Conservation (phyloP, 2,329 filamentous ascomycete species). For the Scedosporium aurantiacum region DNA sequence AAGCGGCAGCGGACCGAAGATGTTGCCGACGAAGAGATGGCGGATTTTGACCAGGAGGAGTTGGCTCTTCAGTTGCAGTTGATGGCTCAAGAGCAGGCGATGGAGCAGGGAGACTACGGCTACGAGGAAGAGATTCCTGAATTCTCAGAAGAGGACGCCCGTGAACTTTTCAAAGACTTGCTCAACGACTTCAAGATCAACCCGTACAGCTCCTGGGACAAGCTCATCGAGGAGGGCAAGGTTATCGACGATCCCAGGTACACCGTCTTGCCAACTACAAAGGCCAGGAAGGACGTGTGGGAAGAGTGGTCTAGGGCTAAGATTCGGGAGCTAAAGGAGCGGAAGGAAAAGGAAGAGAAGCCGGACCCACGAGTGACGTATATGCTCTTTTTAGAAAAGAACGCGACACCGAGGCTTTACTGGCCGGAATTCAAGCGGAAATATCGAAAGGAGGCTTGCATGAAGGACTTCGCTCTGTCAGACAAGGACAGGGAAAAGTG, state of each 20-base stretch:
- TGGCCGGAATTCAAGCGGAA: slow-evolving; percentile 96
- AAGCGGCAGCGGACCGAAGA: slow-evolving; percentile 50
- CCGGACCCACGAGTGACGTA: slow-evolving; percentile 76
- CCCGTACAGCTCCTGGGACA: slow-evolving; percentile 88
- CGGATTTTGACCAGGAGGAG: slow-evolving; percentile 90
- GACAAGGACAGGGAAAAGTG: slow-evolving; percentile 73
- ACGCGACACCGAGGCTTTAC: slow-evolving; percentile 84
- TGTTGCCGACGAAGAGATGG: slow-evolving; percentile 42
- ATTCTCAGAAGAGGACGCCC: slow-evolving; percentile 65
- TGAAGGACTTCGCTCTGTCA: slow-evolving; percentile 61
- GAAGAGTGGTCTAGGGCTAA: slow-evolving; percentile 71
- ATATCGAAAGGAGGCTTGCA: slow-evolving; percentile 66
- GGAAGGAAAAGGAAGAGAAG: slow-evolving; percentile 65
- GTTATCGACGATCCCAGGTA: slow-evolving; percentile 82
- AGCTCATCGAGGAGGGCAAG: slow-evolving; percentile 68
- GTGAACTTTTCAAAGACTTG: slow-evolving; percentile 71
- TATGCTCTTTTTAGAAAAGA: slow-evolving; percentile 65
- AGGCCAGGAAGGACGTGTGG: slow-evolving; percentile 69
- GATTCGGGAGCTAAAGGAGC: slow-evolving; percentile 61
- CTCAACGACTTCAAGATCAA: slow-evolving; percentile 73
- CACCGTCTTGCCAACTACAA: slow-evolving; percentile 71
- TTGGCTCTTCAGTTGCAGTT: slow-evolving; percentile 84
- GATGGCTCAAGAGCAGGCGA: slow-evolving; percentile 76
- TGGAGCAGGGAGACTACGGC: slow-evolving; percentile 68
- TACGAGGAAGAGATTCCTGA: slow-evolving; percentile 62